Evolutionary conservation across 116 monocot genomes (phyloP), one percentile per base, ranked within the genome.

Genomic region (Dioscorea cayenensis): DNA sequence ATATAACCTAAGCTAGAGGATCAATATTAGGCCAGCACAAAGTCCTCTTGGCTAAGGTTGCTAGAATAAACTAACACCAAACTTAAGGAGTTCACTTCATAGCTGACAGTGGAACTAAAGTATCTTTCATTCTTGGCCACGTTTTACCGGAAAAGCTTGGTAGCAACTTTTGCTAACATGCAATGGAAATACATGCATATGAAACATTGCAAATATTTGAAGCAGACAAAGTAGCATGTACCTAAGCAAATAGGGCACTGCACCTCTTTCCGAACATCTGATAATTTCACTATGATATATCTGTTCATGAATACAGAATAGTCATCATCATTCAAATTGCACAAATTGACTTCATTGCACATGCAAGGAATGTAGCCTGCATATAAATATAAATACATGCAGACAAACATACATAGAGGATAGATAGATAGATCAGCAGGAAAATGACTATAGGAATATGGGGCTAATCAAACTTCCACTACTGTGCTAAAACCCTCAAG

Each of bases 241-340:
- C 87, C 87, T 75, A 86, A 79, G 77, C 86, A 86, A 70, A 86
- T 86, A 48, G 86, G 86, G 70, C 86, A 86, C 29, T 86, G 86
- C 14, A 86, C 86, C 77, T 86, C 86, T 69, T 75, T 86, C 37
- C 83, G 77, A 68, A 86, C 73, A 19, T 86, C 86, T 18, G 69
- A 61, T 67, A 86, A 38, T 71, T 77, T 83, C 72, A 86, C 80
- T 17, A 66, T 28, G 18, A 82, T 36, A 74, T 69, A 82, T 67
- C 86, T 85, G 85, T 51, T 55, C 10, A 22, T 11, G 11, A 22
- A 62, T 23, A 62, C 22, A 62, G 25, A 55, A 55, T n/a, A 55
- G n/a, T 55, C 17, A 55, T 1, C 55, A n/a, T 55, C 55, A 52
- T 52, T 52, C 17, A 52, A 52, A 3, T 52, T 16, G 52, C 52